Base-by-base conservation (phyloP, 495 filamentous ascomycete genomes). In the Penicillium crystallinum region DNA sequence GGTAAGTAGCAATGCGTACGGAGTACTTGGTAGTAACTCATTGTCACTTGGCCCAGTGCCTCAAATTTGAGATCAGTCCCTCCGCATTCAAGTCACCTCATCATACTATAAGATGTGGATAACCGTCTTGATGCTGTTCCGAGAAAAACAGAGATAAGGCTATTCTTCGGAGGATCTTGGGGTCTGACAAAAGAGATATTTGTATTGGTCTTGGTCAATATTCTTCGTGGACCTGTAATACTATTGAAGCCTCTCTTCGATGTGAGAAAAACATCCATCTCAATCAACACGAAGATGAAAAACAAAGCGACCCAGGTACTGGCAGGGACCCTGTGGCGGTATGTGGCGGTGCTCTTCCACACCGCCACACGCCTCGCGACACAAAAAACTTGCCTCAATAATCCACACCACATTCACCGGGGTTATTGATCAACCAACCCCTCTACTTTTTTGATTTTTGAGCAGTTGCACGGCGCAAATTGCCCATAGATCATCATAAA, bases 291-390 rank as follows among this genome's bases (percentile, higher is more conserved):
- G 12, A 10, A 39, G 11, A 27, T 3, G 23, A 36, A n/a, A 41
- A 11, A 12, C 36, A n/a, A 42, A 52, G 27, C 25, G 39, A 37
- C 19, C 11, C 17, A 3, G 7, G n/a, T 4, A 29, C 29, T 17
- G 18, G n/a, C n/a, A n/a, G 33, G 33, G 17, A 6, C 6, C 6
- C 22, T 49, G 48, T 50, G 48, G 36, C 36, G 39, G 48, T 50
- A 29, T n/a, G 64, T 68, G 66, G 69, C 69, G 47, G 62, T 66
- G 61, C 58, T 46, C 46, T 49, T 50, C 21, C 46, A 33, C 58
- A 56, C 45, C 56, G 68, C 70, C 70, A 71, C 70, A 69, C 27
- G 34, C 41, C 69, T 72, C 71, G 71, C 69, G 69, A 73, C 70
- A 74, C 71, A 74, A 72, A 74, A 50, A 69, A 67, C 55, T 68